Base-by-base conservation (phyloP, 1,284 basidiomycete species). In the Ustilago bromivora region DNA sequence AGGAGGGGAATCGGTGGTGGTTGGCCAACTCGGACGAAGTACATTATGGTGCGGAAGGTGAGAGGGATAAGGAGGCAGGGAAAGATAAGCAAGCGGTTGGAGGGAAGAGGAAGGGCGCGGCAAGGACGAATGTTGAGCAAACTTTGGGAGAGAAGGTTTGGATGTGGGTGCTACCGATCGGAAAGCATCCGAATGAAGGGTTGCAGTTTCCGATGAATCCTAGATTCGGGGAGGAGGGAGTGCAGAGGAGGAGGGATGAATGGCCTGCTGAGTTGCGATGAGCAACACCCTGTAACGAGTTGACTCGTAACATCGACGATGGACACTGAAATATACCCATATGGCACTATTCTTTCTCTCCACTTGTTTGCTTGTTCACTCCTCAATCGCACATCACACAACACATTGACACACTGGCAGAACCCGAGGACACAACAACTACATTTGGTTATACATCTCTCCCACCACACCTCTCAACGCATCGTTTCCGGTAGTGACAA, bases 1-100 rank as follows among this genome's bases (percentile, higher is more conserved):
- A 86, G 28, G 93, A 95, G 82, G 94, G 92, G 0, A 92, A 95
- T 84, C 86, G 94, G 4, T 96, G 94, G 94, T 95, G 93, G 92
- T 87, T 91, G 41, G 94, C 68, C 2, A 63, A 59, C 12, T 32
- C 41, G 6, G 32, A 59, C 9, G 79, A 82, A 56, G 41, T 66
- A 1, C 35, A 47, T 0, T 54, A 53, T 7, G 2, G 55, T 19
- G 23, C 41, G 15, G 41, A 46, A 46, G 41, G 61, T 56, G 51
- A 46, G 49, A 6, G 62, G n/a, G 54, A 41, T 15, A 40, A 61
- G 13, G 60, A 65, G 34, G 19, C 28, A 36, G 13, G 17, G 10
- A 55, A 54, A 46, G 17, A 38, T 53, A 23, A 13, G 19, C 13
- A 12, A 40, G 17, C 2, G 40, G 11, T 19, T 15, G 2, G 35